phyloP scores from a whole-genome alignment of 352 stramenopile species.

The Pythium angustatum region DNA sequence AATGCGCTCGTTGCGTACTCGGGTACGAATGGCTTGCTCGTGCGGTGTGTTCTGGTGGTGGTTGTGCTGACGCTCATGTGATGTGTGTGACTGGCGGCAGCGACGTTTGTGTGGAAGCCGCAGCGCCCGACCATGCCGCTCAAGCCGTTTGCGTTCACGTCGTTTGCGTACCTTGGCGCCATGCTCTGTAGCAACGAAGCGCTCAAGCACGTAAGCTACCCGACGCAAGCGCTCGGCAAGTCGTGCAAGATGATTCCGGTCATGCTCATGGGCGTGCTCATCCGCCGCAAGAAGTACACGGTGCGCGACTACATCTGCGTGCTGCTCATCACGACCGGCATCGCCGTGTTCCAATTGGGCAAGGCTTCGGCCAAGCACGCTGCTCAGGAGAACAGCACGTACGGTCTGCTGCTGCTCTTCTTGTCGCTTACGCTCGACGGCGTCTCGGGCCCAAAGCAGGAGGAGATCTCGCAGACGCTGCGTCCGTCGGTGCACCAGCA shows the following conservation, averaged over 20 bases:
- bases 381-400: constrained; percentile 88
- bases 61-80: too few species aligned
- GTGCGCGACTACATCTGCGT: constrained; percentile 90
- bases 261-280: constrained; percentile 93
- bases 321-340: constrained; percentile 88
- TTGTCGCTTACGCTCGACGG: constrained; percentile 95
- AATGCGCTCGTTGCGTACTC: constrained; percentile 87
- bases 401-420: constrained; percentile 87
- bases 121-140: constrained; percentile 67
- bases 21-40: constrained; percentile 35
- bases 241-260: constrained; percentile 99
- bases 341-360: constrained; percentile 89
- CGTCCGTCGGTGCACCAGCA: constrained; percentile 87
- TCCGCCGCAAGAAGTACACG: constrained; percentile 91
- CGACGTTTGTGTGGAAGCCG: constrained; percentile 85
- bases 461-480: constrained; percentile 79
- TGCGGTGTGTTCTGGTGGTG: too few species aligned
- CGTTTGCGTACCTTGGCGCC: constrained; percentile 86
- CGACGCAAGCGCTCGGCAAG: constrained; percentile 98
- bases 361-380: constrained; percentile 74
- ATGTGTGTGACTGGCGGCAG: constrained; percentile 27
- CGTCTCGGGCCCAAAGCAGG: constrained; percentile 96
- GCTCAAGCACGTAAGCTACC: constrained; percentile 96
- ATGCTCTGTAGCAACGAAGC: constrained; percentile 93
- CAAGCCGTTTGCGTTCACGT: constrained; percentile 86